phyloP scores from a whole-genome alignment of 768 basidiomycete species.

The Trametes elegans region DNA sequence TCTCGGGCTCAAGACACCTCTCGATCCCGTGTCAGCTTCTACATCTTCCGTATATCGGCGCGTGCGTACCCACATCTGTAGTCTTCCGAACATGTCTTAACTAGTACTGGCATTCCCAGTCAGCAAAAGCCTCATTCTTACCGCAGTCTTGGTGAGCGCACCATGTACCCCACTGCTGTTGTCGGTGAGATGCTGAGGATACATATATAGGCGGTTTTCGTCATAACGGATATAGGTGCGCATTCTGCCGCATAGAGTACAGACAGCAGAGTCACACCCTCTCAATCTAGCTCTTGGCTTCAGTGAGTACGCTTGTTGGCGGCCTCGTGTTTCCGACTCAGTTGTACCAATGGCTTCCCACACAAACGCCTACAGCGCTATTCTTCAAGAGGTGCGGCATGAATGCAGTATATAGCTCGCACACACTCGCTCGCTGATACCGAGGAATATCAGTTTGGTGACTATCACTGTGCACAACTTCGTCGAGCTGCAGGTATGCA shows the following conservation, averaged over 20 bases:
- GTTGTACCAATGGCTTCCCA: neutral
- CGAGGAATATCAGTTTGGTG: too few relatives aligned
- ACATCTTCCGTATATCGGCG: neutral
- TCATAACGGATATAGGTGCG: neutral
- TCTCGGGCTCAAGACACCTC: neutral
- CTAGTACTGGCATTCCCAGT: neutral
- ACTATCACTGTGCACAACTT: neutral
- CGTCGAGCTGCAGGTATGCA: neutral
- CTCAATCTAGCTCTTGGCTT: too few relatives aligned
- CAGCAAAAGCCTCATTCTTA: neutral
- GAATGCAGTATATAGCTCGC: neutral
- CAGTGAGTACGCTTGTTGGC: neutral
- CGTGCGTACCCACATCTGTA: neutral
- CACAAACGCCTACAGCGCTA: neutral
- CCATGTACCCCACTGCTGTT: too few relatives aligned
- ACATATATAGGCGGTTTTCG: neutral
- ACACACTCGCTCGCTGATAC: neutral
- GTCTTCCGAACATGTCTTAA: neutral
- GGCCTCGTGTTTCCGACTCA: too few relatives aligned
- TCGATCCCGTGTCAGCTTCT: neutral
- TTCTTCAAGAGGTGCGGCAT: neutral
- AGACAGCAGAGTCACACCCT: neutral
- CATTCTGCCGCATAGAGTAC: neutral
- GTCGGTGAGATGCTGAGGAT: fast-evolving
- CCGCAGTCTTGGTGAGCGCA: neutral